phyloP scores from a whole-genome alignment of 495 filamentous ascomycete genomes.

The Letharia columbiana region DNA sequence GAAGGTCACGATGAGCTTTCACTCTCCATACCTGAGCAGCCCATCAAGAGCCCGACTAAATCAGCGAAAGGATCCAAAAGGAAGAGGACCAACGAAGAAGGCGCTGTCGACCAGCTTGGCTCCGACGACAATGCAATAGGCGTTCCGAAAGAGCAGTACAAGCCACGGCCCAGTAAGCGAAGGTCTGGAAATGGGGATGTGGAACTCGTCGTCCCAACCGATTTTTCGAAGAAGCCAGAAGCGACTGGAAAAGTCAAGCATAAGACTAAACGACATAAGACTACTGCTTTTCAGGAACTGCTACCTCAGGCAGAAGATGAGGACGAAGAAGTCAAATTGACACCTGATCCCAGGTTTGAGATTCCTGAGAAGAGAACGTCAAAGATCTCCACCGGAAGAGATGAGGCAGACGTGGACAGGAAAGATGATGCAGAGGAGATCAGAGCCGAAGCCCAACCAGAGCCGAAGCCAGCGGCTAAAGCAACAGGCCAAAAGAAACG shows the following conservation, averaged over 20 bases:
- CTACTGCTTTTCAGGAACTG: slow-evolving; percentile 17
- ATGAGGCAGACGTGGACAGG: neutral
- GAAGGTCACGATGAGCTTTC: slow-evolving; percentile 15
- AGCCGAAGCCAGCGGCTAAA: slow-evolving; percentile 19
- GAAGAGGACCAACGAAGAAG: neutral
- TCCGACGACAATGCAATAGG: slow-evolving; percentile 23
- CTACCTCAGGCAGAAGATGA: slow-evolving; percentile 20
- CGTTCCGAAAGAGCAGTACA: slow-evolving; percentile 26
- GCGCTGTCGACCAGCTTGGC: slow-evolving; percentile 15
- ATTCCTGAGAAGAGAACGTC: slow-evolving; percentile 1
- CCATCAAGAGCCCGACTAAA: slow-evolving; percentile 5
- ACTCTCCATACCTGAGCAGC: neutral
- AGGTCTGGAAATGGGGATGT: slow-evolving; percentile 11
- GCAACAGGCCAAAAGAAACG: slow-evolving; percentile 24
- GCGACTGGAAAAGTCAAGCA: slow-evolving; percentile 17
- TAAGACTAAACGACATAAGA: slow-evolving; percentile 20
- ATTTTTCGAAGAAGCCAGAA: slow-evolving; percentile 29
- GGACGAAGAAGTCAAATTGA: slow-evolving; percentile 8
- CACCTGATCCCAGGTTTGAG: neutral
- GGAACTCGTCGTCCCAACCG: slow-evolving; percentile 20
- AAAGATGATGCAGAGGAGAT: neutral
- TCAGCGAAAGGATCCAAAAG: slow-evolving; percentile 1
- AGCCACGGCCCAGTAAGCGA: slow-evolving; percentile 27
- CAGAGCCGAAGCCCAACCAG: slow-evolving; percentile 15
- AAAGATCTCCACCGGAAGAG: neutral